A percentile compares a stretch with the other conserved stretches of the same genome.
Evolutionary conservation across 2,329 filamentous ascomycete species (phyloP).

Genomic region (Microcera coccophila): DNA sequence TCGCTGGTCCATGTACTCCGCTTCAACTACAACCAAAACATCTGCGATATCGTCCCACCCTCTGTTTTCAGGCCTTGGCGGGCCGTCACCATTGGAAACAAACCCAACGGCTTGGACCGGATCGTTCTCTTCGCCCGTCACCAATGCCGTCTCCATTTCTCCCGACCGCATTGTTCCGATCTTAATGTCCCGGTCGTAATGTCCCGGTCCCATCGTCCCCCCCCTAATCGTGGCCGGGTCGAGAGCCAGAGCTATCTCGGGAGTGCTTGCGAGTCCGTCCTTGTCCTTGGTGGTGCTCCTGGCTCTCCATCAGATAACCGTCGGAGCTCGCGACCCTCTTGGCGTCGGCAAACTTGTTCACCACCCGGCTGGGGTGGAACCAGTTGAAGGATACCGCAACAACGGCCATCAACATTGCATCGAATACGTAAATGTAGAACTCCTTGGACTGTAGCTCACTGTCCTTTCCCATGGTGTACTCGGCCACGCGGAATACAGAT

Average conservation of each 20-base stretch:
- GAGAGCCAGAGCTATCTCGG: too few relatives aligned
- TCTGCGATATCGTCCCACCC: too few relatives aligned
- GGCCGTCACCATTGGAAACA: too few relatives aligned
- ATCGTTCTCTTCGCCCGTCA: too few relatives aligned
- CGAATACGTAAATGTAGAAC: constrained; percentile 36
- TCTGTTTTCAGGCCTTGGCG: too few relatives aligned
- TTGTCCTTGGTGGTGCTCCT: constrained; percentile 11
- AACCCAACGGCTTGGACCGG: too few relatives aligned
- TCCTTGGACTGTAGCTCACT: constrained; percentile 35
- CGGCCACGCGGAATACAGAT: constrained; percentile 40
- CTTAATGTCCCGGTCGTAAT: too few relatives aligned
- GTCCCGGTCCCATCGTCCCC: background rate
- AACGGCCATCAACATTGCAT: constrained; percentile 34
- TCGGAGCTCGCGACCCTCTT: constrained; percentile 23
- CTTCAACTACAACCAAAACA: too few relatives aligned
- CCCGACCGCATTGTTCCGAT: too few relatives aligned
- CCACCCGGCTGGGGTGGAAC: constrained; percentile 27
- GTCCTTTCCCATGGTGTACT: constrained; percentile 37
- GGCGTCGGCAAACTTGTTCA: constrained; percentile 14
- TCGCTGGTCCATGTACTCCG: too few relatives aligned
- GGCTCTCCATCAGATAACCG: constrained; percentile 25
- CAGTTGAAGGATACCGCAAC: constrained; percentile 25
- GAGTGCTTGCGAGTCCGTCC: background rate
- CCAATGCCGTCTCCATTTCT: too few relatives aligned
- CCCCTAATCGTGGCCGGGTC: too few relatives aligned